Conservation (phyloP, 2,329 filamentous ascomycete species). For the Rutstroemia sp. region DNA sequence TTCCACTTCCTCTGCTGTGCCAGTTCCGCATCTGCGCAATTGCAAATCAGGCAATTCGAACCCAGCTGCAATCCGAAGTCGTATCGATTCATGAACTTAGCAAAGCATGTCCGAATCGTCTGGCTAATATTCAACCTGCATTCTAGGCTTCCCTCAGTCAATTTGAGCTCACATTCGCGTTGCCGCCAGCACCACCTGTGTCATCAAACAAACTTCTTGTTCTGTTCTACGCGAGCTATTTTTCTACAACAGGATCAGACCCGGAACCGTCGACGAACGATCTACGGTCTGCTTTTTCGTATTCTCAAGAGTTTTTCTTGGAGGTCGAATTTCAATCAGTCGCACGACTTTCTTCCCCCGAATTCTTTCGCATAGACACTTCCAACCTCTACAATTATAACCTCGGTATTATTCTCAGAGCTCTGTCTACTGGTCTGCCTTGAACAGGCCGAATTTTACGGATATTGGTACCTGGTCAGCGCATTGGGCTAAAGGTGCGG, state of each 20-base stretch:
- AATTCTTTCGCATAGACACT: not conserved
- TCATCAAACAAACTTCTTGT: conserved; percentile 22
- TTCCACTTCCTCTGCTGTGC: not conserved
- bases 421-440: not conserved
- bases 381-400: not conserved
- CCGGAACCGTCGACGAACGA: conserved; percentile 1
- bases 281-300: conserved; percentile 12
- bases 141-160: conserved; percentile 10
- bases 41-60: not conserved
- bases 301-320: conserved; percentile 8
- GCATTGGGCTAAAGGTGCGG: conserved; percentile 26
- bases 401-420: not conserved
- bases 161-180: conserved; percentile 15
- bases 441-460: not conserved
- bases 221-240: conserved; percentile 20
- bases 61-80: not conserved
- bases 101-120: conserved; percentile 8
- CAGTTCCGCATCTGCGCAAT: conserved; percentile 1
- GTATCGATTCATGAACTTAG: not conserved
- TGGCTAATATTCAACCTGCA: conserved; percentile 5
- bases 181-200: conserved; percentile 20
- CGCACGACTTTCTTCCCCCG: not conserved
- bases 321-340: conserved; percentile 3
- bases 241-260: conserved; percentile 12
- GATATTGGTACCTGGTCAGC: conserved; percentile 14